Evolutionary conservation across 257 asterid genomes (phyloP).

Genomic region (Salvia rosmarinus): DNA sequence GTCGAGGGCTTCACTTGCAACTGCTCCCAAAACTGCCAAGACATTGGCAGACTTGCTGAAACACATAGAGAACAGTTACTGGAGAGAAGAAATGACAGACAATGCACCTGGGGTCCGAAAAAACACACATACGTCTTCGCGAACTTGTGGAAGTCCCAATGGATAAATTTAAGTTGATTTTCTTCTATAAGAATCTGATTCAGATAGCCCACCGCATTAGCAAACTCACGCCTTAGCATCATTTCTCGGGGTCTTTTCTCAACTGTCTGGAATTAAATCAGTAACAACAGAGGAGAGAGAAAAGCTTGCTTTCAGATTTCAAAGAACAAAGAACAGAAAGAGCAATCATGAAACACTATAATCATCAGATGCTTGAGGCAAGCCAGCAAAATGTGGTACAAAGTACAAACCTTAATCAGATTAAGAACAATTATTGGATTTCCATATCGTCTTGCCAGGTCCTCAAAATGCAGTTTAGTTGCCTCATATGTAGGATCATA

Average conservation of each 20-base stretch:
- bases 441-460: conserved; percentile 92
- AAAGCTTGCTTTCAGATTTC: conserved; percentile 19
- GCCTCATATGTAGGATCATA: conserved; percentile 99
- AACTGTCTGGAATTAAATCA: conserved; percentile 67
- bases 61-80: conserved; percentile 38
- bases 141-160: conserved; percentile 99
- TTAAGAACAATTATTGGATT: conserved; percentile 95
- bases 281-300: background rate
- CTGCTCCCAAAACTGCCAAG: conserved; percentile 96
- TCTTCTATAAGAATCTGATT: conserved; percentile 89
- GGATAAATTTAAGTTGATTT: conserved; percentile 82
- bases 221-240: conserved; percentile 99
- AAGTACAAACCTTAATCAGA: conserved; percentile 84
- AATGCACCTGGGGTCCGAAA: conserved; percentile 12
- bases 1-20: conserved; percentile 97
- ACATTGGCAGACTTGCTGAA: conserved; percentile 98
- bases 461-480: conserved; percentile 88
- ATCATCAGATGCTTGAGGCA: conserved; percentile 33
- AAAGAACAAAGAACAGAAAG: conserved; percentile 26
- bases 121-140: conserved; percentile 74
- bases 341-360: conserved; percentile 24
- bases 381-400: conserved; percentile 33
- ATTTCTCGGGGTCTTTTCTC: conserved; percentile 99
- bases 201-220: conserved; percentile 92
- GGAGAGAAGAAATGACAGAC: conserved; percentile 28